Percentiles rank a stretch among this genome's conserved stretches.
Conservation (phyloP, 2,329 filamentous ascomycete species). For the Penicillium sp. region DNA sequence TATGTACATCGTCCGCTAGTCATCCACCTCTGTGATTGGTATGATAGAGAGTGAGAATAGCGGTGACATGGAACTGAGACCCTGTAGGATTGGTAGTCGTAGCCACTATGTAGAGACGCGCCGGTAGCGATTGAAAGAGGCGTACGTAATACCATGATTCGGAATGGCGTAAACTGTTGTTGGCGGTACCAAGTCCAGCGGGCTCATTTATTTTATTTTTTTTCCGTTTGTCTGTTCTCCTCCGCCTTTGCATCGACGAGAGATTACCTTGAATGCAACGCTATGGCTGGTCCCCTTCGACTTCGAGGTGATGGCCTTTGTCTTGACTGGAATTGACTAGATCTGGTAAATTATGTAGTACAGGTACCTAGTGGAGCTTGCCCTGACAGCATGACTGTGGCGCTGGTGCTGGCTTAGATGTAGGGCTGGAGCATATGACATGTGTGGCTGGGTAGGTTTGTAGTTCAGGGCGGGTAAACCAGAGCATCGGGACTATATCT, state of each 20-base stretch:
- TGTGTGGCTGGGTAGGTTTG: slow-evolving; percentile 3
- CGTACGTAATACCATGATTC: background rate
- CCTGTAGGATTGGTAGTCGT: background rate
- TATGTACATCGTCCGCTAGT: background rate
- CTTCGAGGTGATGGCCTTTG: background rate
- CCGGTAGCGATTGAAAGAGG: background rate
- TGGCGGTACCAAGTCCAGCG: background rate
- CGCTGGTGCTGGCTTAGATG: background rate
- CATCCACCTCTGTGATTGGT: background rate
- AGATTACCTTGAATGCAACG: background rate
- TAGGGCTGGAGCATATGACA: slow-evolving; percentile 3
- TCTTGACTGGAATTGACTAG: background rate
- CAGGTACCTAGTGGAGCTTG: background rate
- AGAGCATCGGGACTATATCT: background rate
- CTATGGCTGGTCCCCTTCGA: background rate
- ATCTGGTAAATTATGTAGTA: background rate
- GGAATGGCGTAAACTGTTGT: background rate
- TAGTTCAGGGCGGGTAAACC: background rate
- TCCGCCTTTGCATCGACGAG: too few relatives aligned
- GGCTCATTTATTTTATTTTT: background rate
- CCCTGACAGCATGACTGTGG: slow-evolving; percentile 3
- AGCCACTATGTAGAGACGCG: background rate
- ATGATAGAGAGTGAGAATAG: background rate
- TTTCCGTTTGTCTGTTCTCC: background rate
- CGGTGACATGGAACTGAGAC: background rate